Evolutionary conservation across 441 rosid genomes (phyloP), one percentile per base, ranked within the genome.

Genomic region (Adansonia gregorii): DNA sequence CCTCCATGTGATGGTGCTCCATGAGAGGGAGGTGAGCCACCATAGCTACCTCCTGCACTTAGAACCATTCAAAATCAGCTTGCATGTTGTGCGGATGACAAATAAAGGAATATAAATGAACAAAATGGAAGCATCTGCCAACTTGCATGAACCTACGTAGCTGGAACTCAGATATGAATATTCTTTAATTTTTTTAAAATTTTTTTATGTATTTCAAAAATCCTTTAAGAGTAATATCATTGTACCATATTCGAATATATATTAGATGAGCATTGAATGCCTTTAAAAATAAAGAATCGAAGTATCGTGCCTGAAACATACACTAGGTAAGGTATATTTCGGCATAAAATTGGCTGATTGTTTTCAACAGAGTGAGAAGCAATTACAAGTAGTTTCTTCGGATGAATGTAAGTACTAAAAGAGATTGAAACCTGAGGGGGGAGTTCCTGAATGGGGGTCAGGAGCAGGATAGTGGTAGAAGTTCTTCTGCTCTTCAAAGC

Each of bases 391-490:
- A 31, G 35, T 31, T 31, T 24, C 27, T 24, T 24, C 27, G 27
- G 27, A 24, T 24, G 27, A 51, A 45, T 63, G 39, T 27, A 52
- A 52, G 15, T 9, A 31, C 10, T 12, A 27, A 31, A 56, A 27
- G 45, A 51, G 51, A 49, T 7, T 10, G 41, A 24, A 54, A 85
- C 93, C 90, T 80, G 85, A 17, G 12, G 93, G 87, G 41, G 90
- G 89, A 76, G 84, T 80, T 80, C 89, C 85, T 4, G 82, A 9
- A 43, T 71, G 76, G 7, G 90, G 88, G 83, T 84, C 88, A 24
- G 88, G 90, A 60, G 82, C 77, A 63, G 89, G 79, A 86, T 85
- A 88, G 75, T 86, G 79, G 85, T 85, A 88, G 75, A 85, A 87
- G 79, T 75, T 85, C 84, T 91, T 91, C 49, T 82, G 66, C 76